These are phyloP conservation scores for Phytophthora pinifolia DNA, from an alignment of 352 stramenopile species.

Conservation along the genomic window DNA sequence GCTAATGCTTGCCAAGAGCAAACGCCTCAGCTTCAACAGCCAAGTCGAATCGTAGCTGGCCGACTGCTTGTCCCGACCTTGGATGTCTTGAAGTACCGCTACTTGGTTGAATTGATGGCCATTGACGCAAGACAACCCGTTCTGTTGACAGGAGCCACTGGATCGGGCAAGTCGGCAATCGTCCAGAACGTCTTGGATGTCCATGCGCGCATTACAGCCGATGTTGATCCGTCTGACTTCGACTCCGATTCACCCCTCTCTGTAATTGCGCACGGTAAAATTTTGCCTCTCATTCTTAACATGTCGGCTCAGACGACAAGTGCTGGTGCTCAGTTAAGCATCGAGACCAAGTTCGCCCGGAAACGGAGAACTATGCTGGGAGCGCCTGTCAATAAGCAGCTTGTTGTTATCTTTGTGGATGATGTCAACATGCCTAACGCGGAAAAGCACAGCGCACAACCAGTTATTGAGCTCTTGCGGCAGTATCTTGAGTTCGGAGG, in stretches of 20 bases:
- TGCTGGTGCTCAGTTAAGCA: constrained; percentile 72
- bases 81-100: constrained; percentile 67
- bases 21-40: constrained; percentile 14
- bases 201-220: constrained; percentile 25
- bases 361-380: constrained; percentile 93
- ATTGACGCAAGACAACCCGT: constrained; percentile 69
- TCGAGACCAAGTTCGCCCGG: constrained; percentile 90
- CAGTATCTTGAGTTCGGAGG: constrained; percentile 71
- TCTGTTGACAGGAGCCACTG: constrained; percentile 89
- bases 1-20: constrained; percentile 16
- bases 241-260: constrained; percentile 15
- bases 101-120: constrained; percentile 51
- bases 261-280: constrained; percentile 24
- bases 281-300: constrained; percentile 66
- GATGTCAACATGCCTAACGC: constrained; percentile 91
- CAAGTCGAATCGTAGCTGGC: constrained; percentile 15
- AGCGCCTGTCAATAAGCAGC: constrained; percentile 65
- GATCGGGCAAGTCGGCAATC: constrained; percentile 88
- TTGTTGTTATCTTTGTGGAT: constrained; percentile 88
- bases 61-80: constrained; percentile 61
- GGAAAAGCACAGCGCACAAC: constrained; percentile 75
- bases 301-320: constrained; percentile 90
- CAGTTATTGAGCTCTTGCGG: constrained; percentile 75
- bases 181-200: constrained; percentile 67
- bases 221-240: constrained; percentile 19